Base-by-base conservation (phyloP, 352 stramenopile genomes). In the Pythium angustatum region DNA sequence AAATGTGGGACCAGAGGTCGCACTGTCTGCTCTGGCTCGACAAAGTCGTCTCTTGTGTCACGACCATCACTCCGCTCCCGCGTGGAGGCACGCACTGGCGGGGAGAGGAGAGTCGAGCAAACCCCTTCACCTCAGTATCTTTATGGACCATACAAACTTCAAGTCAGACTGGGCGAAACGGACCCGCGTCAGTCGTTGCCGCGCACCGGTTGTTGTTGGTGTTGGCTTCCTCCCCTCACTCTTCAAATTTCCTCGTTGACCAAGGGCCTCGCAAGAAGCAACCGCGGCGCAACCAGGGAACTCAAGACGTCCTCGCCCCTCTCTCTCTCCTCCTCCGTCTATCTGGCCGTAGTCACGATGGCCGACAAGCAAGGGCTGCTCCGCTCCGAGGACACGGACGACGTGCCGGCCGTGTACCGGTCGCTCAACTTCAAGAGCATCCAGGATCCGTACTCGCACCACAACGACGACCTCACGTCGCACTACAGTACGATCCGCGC, bases 371-470 rank as follows among this genome's bases (percentile, higher is more conserved):
- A 47, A 26, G 68, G 45, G 26, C 66, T 84, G 22, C 58, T 83
- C 28, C 71, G 70, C 36, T 55, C 63, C 0, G 73, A 83, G n/a
- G 76, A 75, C 22, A 57, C 57, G 5, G 73, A 80, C 33, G 66
- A 79, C 34, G 74, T 91, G 43, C 82, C 82, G 11, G 57, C 76
- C 15, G 78, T 87, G 21, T 91, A 90, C 71, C 73, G 72, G 2
- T 89, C 79, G 57, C 73, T 88, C 62, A 81, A 92, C 71, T 90
- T 90, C 62, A 72, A 74, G 52, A 86, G 73, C 57, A 75, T 90
- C 31, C 83, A 92, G 61, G 81, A 90, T 66, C 70, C 79, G 57
- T 91, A 92, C 70, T 82, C 76, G 65, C 72, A 76, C 52, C 68
- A 65, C 24, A 66, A 78, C 26, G 72, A 77, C 22, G 72, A 82